Evolutionary conservation across 192 early-diverging fungal genomes (phyloP).

Genomic region (Lunasporangiospora selenospora): DNA sequence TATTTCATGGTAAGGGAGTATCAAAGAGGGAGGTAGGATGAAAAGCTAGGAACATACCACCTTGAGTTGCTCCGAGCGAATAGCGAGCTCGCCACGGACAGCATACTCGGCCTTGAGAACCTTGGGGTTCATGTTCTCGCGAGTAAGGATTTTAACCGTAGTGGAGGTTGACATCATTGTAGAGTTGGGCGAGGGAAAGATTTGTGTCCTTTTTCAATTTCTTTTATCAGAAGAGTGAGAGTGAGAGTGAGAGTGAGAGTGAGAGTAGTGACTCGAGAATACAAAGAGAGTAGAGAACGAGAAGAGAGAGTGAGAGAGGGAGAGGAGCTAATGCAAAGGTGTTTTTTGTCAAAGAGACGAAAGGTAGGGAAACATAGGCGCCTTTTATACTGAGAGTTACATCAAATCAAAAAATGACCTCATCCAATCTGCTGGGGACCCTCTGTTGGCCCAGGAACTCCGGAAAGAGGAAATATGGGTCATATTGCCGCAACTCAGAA

Average conservation of each 20-base stretch:
- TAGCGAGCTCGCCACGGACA: constrained; percentile 94
- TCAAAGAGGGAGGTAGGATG: no score
- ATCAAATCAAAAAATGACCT: no score
- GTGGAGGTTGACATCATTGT: background rate
- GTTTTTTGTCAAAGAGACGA: background rate
- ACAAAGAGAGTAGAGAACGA: background rate
- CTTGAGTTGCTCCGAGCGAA: constrained; percentile 85
- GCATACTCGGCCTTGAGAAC: constrained; percentile 89
- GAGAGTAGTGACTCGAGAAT: no score
- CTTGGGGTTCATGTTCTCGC: constrained; percentile 74
- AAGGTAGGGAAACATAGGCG: background rate
- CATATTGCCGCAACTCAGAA: no score
- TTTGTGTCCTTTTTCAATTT: background rate
- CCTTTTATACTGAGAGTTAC: no score
- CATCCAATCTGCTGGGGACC: no score
- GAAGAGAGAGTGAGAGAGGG: background rate
- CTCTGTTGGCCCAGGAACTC: no score
- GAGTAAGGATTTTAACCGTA: constrained; percentile 65
- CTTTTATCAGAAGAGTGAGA: background rate
- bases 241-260: background rate
- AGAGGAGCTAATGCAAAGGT: background rate
- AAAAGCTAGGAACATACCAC: constrained; percentile 16
- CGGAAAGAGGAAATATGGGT: no score
- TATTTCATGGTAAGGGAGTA: no score
- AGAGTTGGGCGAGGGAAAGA: background rate